Percentiles rank a stretch among this genome's conserved stretches.
These are phyloP conservation scores for Nigrospora sphaerica DNA, from an alignment of 2,329 filamentous ascomycete genomes.

Conservation along the genomic window DNA sequence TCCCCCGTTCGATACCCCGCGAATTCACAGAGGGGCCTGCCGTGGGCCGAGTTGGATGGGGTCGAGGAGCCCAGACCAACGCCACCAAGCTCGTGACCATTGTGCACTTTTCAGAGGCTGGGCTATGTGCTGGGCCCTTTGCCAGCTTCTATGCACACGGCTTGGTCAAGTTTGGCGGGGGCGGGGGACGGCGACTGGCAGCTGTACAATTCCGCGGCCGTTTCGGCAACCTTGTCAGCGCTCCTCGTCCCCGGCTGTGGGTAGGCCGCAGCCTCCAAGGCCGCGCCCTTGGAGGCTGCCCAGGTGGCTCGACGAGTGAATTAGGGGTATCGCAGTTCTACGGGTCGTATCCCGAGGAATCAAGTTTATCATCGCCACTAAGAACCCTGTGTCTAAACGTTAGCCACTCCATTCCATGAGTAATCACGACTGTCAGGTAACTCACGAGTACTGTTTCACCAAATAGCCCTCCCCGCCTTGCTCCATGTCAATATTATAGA, in stretches of 20 bases:
- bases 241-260: not conserved
- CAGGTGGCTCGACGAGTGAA: not conserved
- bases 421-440: constrained; percentile 8
- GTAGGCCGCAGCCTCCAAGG: not conserved
- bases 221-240: not conserved
- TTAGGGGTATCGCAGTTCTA: not conserved
- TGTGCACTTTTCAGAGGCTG: not conserved
- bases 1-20: no score
- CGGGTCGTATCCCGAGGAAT: not conserved
- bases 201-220: not conserved
- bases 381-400: not conserved
- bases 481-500: constrained; percentile 93
- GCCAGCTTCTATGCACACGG: no score
- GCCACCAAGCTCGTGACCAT: not conserved
- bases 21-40: no score
- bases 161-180: no score
- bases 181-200: not conserved
- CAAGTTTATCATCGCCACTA: constrained; percentile 2
- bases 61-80: not conserved
- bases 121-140: not conserved
- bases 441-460: constrained; percentile 89
- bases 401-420: not conserved
- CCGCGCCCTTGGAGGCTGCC: not conserved
- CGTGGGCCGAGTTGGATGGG: not conserved
- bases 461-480: constrained; percentile 88